Evolutionary conservation across 352 stramenopile genomes (phyloP).

Genomic region (Phytophthora pinifolia): DNA sequence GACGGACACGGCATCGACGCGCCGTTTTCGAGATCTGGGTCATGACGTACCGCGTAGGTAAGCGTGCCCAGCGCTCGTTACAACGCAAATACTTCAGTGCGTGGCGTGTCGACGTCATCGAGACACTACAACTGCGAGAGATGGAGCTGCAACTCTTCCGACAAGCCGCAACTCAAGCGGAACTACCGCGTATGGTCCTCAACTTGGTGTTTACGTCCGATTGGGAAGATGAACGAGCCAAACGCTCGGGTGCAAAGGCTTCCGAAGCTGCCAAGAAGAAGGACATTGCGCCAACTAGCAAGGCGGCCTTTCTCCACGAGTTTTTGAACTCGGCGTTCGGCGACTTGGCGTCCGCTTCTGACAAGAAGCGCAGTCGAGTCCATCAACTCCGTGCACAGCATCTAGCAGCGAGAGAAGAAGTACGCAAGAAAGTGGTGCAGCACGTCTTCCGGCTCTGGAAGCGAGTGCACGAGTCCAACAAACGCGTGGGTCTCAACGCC

Average conservation of each 20-base stretch:
- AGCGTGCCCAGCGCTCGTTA: conserved; percentile 30
- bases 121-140: conserved; percentile 45
- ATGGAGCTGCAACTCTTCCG: conserved; percentile 69
- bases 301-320: conserved; percentile 28
- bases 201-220: conserved; percentile 75
- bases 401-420: conserved; percentile 39
- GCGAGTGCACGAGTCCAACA: conserved; percentile 39
- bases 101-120: conserved; percentile 50
- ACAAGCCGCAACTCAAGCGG: conserved; percentile 45
- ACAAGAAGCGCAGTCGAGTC: conserved; percentile 21
- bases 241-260: conserved; percentile 13
- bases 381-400: conserved; percentile 46
- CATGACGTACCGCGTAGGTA: conserved; percentile 41
- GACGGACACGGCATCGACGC: conserved; percentile 30
- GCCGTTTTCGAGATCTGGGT: conserved; percentile 54
- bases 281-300: conserved; percentile 3
- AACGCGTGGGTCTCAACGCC: conserved; percentile 58
- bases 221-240: conserved; percentile 37
- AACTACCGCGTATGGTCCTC: conserved; percentile 56
- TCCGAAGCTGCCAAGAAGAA: conserved; percentile 18
- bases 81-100: conserved; percentile 43
- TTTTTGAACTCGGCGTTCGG: conserved; percentile 66
- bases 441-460: conserved; percentile 70
- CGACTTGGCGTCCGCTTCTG: conserved; percentile 33
- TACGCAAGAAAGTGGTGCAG: conserved; percentile 73